Evolutionary conservation across 257 asterid species (phyloP), one percentile per base, ranked within the genome.

Genomic region (Ocimum tenuiflorum): DNA sequence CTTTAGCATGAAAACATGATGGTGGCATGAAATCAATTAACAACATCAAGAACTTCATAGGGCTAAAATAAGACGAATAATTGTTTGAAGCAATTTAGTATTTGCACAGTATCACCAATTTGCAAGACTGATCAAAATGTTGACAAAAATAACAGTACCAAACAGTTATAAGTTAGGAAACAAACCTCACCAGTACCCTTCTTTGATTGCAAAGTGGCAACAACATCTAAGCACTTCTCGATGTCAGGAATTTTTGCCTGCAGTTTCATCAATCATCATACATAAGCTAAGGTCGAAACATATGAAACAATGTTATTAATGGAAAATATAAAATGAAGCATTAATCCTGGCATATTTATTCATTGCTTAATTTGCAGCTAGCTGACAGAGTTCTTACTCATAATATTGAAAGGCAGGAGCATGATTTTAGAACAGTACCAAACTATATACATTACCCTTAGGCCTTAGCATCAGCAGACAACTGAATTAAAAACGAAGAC

Each of bases 191-290:
- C 88, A 61, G 85, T 75, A 57, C 79, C 86, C 86, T 86, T 85
- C 82, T 83, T 86, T 68, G 86, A 86, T 79, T 85, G 85, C 85
- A 91, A 76, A n/a, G 91, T 82, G 60, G 91, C 83, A 60, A 91
- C 95, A 13, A 87, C 73, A 45, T 83, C 95, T 60, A 87, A 87
- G 88, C 96, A 89, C 76, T 89, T 87, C 75, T 85, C 96, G 11
- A 88, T 91, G 77, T 89, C 98, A 14, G 96, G 98, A 69, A 91
- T 89, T 76, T 91, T 91, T 52, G 91, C 98, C 96, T 91, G 82
- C 68, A 53, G 4, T 67, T 38, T 65, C n/a, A n/a, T n/a, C n/a
- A n/a, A n/a, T 19, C 6, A 35, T 61, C 63, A 17, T 6, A 49
- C 20, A 11, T 38, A 48, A 65, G 52, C 27, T 17, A 42, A 19